A percentile compares a stretch with the other conserved stretches of the same genome.
phyloP scores from a whole-genome alignment of 1,139 yeast species.

The Sugiyamaella xylanicola region DNA sequence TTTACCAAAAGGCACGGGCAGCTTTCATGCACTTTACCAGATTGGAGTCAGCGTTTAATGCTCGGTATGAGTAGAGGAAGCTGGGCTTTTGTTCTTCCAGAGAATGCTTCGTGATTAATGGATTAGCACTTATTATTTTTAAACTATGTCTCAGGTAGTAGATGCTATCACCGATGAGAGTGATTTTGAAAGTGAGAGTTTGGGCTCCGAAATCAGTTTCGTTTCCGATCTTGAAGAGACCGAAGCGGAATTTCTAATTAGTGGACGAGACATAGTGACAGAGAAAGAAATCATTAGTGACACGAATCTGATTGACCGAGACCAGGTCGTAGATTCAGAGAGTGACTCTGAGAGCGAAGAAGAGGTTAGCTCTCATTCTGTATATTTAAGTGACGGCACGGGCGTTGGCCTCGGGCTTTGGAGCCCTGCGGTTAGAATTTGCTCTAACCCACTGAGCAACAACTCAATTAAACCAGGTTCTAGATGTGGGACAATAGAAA shows the following conservation, averaged over 20 bases:
- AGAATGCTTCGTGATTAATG: too few relatives aligned
- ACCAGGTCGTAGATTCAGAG: too few relatives aligned
- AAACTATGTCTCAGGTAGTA: neutral
- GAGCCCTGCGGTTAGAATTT: slow-evolving; percentile 5
- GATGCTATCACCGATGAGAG: neutral
- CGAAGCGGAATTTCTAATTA: neutral
- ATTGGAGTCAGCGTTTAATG: too few relatives aligned
- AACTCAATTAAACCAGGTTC: neutral
- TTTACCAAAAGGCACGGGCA: too few relatives aligned
- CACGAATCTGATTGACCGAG: too few relatives aligned
- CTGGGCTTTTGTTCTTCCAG: too few relatives aligned
- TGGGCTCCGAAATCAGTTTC: neutral
- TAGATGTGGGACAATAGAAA: neutral
- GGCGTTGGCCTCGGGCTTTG: slow-evolving; percentile 13
- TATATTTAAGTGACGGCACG: slow-evolving; percentile 6
- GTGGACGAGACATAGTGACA: neutral
- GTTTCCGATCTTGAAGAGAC: neutral
- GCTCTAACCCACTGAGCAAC: neutral
- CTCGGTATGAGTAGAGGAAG: too few relatives aligned
- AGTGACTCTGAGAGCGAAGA: neutral
- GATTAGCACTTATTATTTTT: too few relatives aligned
- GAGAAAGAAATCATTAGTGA: neutral
- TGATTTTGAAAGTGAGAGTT: neutral
- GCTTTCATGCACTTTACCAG: too few relatives aligned
- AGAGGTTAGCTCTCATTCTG: neutral